These are phyloP conservation scores for Lodderomyces beijingensis DNA, from an alignment of 1,139 yeast genomes.

Conservation along the genomic window DNA sequence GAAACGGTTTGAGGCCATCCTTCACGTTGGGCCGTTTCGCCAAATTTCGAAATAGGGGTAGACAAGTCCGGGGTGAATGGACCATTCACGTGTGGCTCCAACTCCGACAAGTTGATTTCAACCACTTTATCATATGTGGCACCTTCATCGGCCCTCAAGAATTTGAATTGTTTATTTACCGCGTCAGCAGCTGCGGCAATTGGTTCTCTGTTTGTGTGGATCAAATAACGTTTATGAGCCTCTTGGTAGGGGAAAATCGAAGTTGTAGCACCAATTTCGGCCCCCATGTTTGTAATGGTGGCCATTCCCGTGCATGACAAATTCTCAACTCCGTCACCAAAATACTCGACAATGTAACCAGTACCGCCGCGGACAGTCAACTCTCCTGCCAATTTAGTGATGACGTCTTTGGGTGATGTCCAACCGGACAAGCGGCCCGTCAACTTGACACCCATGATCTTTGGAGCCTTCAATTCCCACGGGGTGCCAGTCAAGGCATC, in stretches of 20 bases:
- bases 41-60: slow-evolving; percentile 75
- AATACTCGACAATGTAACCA: slow-evolving; percentile 90
- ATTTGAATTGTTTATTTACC: slow-evolving; percentile 56
- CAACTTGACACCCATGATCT: slow-evolving; percentile 83
- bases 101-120: slow-evolving; percentile 67
- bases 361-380: slow-evolving; percentile 97
- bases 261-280: slow-evolving; percentile 98
- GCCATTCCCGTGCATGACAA: slow-evolving; percentile 98
- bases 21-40: slow-evolving; percentile 56
- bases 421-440: slow-evolving; percentile 86
- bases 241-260: slow-evolving; percentile 94
- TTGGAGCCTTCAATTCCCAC: slow-evolving; percentile 98
- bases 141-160: slow-evolving; percentile 73
- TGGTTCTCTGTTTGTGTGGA: slow-evolving; percentile 76
- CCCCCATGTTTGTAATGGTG: slow-evolving; percentile 99
- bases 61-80: slow-evolving; percentile 95
- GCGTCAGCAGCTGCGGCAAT: slow-evolving; percentile 74
- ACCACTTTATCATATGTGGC: slow-evolving; percentile 81
- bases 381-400: slow-evolving; percentile 82
- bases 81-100: slow-evolving; percentile 91
- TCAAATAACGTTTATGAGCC: slow-evolving; percentile 76
- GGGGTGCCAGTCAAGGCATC: slow-evolving; percentile 97
- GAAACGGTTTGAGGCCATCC: slow-evolving; percentile 78
- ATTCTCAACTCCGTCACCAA: slow-evolving; percentile 85
- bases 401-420: slow-evolving; percentile 95